A percentile compares a stretch with the other conserved stretches of the same genome.
Evolutionary conservation across 768 basidiomycete genomes (phyloP).

Genomic region (Russula olivacea): DNA sequence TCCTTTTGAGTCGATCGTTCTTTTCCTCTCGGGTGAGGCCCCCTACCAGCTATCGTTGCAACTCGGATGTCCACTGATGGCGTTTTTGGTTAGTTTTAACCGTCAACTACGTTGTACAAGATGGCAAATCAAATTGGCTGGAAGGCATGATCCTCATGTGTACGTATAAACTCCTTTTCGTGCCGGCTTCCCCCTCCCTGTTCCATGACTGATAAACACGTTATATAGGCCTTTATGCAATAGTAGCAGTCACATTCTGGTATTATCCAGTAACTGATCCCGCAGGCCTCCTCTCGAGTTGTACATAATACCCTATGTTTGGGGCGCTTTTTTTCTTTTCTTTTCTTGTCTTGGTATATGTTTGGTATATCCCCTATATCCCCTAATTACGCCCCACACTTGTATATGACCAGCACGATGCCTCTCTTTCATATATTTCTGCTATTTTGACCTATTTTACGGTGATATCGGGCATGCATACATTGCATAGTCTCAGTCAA

Average conservation of each 20-base stretch:
- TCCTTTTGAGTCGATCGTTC: constrained; percentile 30
- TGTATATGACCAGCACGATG: neutral
- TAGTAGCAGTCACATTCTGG: constrained; percentile 67
- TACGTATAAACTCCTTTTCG: constrained; percentile 31
- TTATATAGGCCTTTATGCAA: constrained; percentile 56
- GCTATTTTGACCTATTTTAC: neutral
- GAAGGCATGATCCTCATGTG: constrained; percentile 72
- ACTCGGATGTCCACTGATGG: neutral
- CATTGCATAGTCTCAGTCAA: neutral
- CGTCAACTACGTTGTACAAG: constrained; percentile 74
- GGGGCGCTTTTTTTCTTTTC: neutral
- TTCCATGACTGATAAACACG: constrained; percentile 7
- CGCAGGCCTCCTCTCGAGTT: constrained; percentile 13
- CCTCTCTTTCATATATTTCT: neutral
- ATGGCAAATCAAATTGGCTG: constrained; percentile 81
- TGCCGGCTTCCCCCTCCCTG: neutral
- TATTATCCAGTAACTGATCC: constrained; percentile 40
- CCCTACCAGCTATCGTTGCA: neutral
- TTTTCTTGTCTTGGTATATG: neutral
- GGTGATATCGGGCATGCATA: too few relatives aligned
- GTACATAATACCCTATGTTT: neutral
- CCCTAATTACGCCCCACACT: neutral
- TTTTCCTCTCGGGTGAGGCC: constrained; percentile 41
- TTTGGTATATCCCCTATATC: too few relatives aligned
- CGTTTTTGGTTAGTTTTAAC: constrained; percentile 54